phyloP scores from a whole-genome alignment of 805 yeast genomes.

The Sugiyamaella smithiae region DNA sequence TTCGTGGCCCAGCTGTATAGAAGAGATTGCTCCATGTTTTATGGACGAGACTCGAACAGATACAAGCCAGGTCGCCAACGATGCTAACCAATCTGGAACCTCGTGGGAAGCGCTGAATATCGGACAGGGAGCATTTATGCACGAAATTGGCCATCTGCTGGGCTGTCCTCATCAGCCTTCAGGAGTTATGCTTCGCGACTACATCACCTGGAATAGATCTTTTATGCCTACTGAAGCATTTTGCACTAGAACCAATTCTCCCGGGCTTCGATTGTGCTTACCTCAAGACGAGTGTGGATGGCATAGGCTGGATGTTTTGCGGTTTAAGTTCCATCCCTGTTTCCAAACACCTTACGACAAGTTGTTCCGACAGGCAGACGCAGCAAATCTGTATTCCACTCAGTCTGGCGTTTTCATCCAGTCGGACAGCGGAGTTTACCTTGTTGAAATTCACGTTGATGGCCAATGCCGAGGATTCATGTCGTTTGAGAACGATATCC shows the following conservation, averaged over 20 bases:
- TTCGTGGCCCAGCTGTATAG: constrained; percentile 87
- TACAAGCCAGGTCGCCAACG: constrained; percentile 80
- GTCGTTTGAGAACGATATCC: constrained; percentile 66
- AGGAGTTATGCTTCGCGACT: constrained; percentile 91
- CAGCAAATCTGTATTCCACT: constrained; percentile 47
- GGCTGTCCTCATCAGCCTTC: constrained; percentile 90
- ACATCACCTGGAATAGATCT: constrained; percentile 73
- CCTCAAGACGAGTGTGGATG: constrained; percentile 76
- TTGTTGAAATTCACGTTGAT: constrained; percentile 66
- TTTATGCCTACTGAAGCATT: constrained; percentile 70
- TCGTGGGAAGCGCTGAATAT: constrained; percentile 87
- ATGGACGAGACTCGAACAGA: constrained; percentile 67
- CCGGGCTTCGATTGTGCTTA: constrained; percentile 30
- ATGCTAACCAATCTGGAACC: constrained; percentile 76
- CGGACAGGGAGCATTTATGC: constrained; percentile 91
- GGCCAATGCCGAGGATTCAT: constrained; percentile 53
- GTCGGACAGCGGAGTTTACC: constrained; percentile 66
- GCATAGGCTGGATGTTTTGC: constrained; percentile 75
- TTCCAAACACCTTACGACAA: constrained; percentile 68
- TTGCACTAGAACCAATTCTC: constrained; percentile 39
- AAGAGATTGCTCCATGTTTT: constrained; percentile 64
- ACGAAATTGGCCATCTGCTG: constrained; percentile 86
- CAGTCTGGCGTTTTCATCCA: constrained; percentile 47
- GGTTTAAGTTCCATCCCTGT: constrained; percentile 79
- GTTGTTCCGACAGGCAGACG: constrained; percentile 33